These are phyloP conservation scores for Monascus ruber DNA, from an alignment of 2,329 filamentous ascomycete genomes.

Conservation along the genomic window DNA sequence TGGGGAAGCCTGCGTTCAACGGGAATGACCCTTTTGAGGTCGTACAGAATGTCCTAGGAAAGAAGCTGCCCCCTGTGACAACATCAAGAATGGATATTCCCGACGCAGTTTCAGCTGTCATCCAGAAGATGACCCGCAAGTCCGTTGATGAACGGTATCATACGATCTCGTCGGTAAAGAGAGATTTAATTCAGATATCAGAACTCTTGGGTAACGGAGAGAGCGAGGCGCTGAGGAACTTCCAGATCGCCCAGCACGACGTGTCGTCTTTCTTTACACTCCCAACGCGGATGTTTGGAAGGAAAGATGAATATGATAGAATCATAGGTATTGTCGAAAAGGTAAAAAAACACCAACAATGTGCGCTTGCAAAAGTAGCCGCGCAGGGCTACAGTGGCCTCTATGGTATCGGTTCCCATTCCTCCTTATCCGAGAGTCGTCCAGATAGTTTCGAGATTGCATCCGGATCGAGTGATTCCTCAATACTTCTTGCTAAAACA, in stretches of 20 bases:
- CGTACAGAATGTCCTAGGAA: slow-evolving; percentile 76
- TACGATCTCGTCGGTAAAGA: slow-evolving; percentile 72
- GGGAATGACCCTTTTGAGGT: slow-evolving; percentile 76
- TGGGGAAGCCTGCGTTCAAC: slow-evolving; percentile 67
- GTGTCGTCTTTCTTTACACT: slow-evolving; percentile 87
- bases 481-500: slow-evolving; percentile 26
- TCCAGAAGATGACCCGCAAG: slow-evolving; percentile 87
- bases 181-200: slow-evolving; percentile 66
- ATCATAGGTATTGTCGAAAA: slow-evolving; percentile 67
- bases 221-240: slow-evolving; percentile 56
- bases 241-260: slow-evolving; percentile 70
- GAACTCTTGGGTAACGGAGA: slow-evolving; percentile 67
- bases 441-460: slow-evolving; percentile 37
- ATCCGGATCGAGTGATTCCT: slow-evolving; percentile 45
- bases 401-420: slow-evolving; percentile 41
- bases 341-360: slow-evolving; percentile 54
- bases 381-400: slow-evolving; percentile 29
- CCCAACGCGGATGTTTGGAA: slow-evolving; percentile 69
- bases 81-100: slow-evolving; percentile 72
- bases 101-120: slow-evolving; percentile 67
- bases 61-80: slow-evolving; percentile 65
- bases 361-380: slow-evolving; percentile 19
- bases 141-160: slow-evolving; percentile 80
- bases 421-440: slow-evolving; percentile 41
- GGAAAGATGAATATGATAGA: slow-evolving; percentile 57